Evolutionary conservation across 768 basidiomycete genomes (phyloP).

Genomic region (Mycena sanguinolenta): DNA sequence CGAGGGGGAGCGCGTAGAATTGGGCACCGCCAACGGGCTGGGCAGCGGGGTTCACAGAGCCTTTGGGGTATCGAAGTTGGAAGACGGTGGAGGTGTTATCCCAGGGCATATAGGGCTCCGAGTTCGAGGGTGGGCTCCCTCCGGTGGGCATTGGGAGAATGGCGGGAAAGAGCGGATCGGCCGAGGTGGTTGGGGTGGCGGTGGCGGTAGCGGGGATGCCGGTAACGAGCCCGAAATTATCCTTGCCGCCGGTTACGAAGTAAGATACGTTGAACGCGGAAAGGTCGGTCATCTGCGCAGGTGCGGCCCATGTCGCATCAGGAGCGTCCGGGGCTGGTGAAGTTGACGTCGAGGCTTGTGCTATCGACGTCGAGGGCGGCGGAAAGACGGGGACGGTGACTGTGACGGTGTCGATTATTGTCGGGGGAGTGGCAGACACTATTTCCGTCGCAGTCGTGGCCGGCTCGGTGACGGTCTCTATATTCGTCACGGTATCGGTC

Average conservation of each 20-base stretch:
- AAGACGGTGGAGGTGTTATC: constrained; percentile 58
- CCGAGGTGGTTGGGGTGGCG: constrained; percentile 17
- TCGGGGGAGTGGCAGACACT: constrained; percentile 32
- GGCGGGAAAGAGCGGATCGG: constrained; percentile 24
- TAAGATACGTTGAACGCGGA: constrained; percentile 69
- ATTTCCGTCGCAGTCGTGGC: constrained; percentile 25
- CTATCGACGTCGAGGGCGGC: neutral
- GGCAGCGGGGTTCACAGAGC: constrained; percentile 76
- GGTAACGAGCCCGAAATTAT: constrained; percentile 25
- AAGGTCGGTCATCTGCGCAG: constrained; percentile 69
- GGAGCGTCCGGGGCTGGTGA: constrained; percentile 30
- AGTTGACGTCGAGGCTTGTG: constrained; percentile 13
- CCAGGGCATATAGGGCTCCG: constrained; percentile 35
- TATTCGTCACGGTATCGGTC: constrained; percentile 19
- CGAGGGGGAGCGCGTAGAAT: constrained; percentile 67
- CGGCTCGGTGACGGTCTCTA: constrained; percentile 12
- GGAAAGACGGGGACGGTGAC: constrained; percentile 38
- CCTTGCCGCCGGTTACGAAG: constrained; percentile 37
- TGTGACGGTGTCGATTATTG: constrained; percentile 45
- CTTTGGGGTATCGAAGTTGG: constrained; percentile 76
- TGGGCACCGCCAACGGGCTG: constrained; percentile 79
- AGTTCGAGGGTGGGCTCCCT: neutral
- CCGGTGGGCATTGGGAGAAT: constrained; percentile 2
- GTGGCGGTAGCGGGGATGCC: constrained; percentile 54
- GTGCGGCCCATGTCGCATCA: constrained; percentile 60